phyloP scores from a whole-genome alignment of 805 yeast species.

The Saccharomycopsis babjevae region DNA sequence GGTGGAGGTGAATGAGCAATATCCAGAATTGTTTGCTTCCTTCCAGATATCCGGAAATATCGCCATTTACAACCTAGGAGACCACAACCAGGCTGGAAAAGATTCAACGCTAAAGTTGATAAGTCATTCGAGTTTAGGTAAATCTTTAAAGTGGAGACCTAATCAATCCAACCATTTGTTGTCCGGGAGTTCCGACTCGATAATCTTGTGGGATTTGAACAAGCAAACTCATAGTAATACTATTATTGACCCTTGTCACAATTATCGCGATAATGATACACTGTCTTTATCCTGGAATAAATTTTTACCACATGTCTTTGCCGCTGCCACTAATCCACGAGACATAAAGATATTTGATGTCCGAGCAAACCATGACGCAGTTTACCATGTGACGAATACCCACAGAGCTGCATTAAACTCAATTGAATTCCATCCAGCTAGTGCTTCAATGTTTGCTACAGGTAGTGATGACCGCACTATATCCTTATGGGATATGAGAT shows the following conservation, averaged over 20 bases:
- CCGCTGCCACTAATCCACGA: background rate
- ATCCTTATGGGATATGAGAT: constrained; percentile 66
- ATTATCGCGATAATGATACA: background rate
- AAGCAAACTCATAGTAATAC: background rate
- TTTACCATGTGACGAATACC: constrained; percentile 39
- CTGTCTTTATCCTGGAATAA: background rate
- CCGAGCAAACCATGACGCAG: constrained; percentile 25
- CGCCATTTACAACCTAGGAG: constrained; percentile 3
- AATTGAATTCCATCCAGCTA: constrained; percentile 51
- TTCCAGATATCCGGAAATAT: constrained; percentile 20
- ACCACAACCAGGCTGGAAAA: background rate
- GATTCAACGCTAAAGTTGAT: constrained; percentile 29
- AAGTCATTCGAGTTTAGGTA: constrained; percentile 56
- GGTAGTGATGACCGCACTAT: constrained; percentile 73
- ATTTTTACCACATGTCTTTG: background rate
- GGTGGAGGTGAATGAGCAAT: background rate
- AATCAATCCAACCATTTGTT: constrained; percentile 29
- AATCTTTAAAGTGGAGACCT: constrained; percentile 60
- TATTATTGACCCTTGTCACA: background rate
- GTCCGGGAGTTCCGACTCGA: constrained; percentile 36
- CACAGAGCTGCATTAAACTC: constrained; percentile 58
- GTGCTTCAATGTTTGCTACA: constrained; percentile 51
- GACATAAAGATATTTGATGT: background rate
- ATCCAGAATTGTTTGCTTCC: background rate
- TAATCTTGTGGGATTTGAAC: constrained; percentile 52